A percentile compares a stretch with the other conserved stretches of the same genome.
These are phyloP conservation scores for Cicer cuneatum DNA, from an alignment of 306 rosid species.

Conservation along the genomic window DNA sequence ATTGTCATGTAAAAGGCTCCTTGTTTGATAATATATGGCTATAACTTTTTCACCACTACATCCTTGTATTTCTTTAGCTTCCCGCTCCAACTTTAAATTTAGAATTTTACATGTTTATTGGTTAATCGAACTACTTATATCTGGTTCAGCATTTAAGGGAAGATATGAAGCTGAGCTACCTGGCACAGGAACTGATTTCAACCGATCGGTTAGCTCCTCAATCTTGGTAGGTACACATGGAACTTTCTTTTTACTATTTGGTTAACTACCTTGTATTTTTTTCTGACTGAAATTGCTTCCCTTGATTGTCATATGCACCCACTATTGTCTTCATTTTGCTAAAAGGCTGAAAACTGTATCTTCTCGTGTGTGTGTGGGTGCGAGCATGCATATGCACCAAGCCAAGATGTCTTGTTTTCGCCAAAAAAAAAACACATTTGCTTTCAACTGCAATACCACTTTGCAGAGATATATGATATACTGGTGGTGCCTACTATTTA, in stretches of 20 bases:
- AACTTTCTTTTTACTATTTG: conserved; percentile 46
- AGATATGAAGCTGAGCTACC: conserved; percentile 95
- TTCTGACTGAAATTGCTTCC: conserved; percentile 24
- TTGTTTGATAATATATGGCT: conserved; percentile 17
- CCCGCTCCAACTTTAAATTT: conserved; percentile 18
- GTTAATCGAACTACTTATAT: conserved; percentile 40
- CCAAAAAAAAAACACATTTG: background rate
- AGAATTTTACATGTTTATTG: conserved; percentile 30
- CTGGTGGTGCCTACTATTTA: background rate
- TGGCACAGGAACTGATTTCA: conserved; percentile 88
- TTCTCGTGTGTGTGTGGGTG: background rate
- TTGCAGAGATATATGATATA: background rate
- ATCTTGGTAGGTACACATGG: conserved; percentile 73
- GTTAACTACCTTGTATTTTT: background rate
- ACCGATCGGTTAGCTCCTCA: conserved; percentile 97
- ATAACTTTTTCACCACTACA: background rate
- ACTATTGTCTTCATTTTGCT: conserved; percentile 4
- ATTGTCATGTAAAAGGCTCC: background rate
- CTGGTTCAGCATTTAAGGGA: conserved; percentile 93
- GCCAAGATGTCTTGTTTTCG: background rate
- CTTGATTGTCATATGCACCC: conserved; percentile 2
- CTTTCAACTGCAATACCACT: background rate
- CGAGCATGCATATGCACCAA: background rate
- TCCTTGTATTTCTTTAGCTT: conserved; percentile 37
- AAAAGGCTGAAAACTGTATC: conserved; percentile 3